Base-by-base conservation (phyloP, 148 eudicot species). In the Fagopyrum tataricum region DNA sequence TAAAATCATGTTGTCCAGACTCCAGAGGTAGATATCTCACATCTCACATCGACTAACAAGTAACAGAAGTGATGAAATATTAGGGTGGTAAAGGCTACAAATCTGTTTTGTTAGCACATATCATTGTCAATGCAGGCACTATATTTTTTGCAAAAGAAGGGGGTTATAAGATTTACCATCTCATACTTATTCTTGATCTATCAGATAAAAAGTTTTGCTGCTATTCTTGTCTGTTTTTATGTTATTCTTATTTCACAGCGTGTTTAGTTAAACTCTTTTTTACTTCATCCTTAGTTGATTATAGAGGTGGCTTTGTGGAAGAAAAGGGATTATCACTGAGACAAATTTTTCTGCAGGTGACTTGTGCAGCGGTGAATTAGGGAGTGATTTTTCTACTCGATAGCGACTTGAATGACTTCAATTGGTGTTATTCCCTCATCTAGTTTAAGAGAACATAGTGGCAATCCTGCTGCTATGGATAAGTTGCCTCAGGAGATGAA, bases 401-500 rank as follows among this genome's bases (percentile, higher is more conserved):
- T 59, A 10, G 66, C 12, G 4, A 41, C 11, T 17, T 23, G 14
- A 75, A 89, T 89, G 94, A 84, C 87, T 61, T 85, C 91, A 0
- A 79, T 79, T 73, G 75, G 83, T 79, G 80, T 81, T 49, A 80
- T 75, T 41, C 86, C 94, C 68, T 68, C 83, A 41, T 67, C 86
- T 56, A 85, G 83, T 61, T 56, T 85, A 21, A 79, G 84, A 81
- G 89, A 89, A 67, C 83, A 81, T 53, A 53, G 71, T 73, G 75
- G 73, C 67, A 85, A 72, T 6, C 14, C 47, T 72, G 75, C 49
- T 56, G 83, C 71, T 67, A 53, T 82, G 56, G 91, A 86, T 78
- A 86, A 74, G 76, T 74, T 88, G 71, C 87, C 89, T 3, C 86
- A 79, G 64, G 88, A 84, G 84, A 80, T 90, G 87, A 90, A 82